phyloP scores from a whole-genome alignment of 73 alveolate species.

The Paramecium sonneborni region DNA sequence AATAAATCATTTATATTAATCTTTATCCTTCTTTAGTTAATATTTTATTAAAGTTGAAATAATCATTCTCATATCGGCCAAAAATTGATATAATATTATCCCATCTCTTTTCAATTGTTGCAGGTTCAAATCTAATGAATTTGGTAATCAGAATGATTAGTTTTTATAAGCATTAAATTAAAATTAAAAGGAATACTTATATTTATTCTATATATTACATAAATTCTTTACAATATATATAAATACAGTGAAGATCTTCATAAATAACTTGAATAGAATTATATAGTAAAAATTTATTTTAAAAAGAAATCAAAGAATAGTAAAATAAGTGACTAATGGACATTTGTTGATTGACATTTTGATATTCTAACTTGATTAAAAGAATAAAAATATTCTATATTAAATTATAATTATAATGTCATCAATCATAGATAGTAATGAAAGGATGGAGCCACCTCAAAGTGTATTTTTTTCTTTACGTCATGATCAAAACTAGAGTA shows the following conservation, averaged over 20 bases:
- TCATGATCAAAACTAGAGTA: background rate
- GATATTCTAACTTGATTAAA: background rate
- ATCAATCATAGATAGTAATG: background rate
- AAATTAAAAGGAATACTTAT: background rate
- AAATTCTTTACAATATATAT: too few relatives aligned
- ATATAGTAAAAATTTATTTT: too few relatives aligned
- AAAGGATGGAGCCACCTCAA: background rate
- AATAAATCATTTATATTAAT: too few relatives aligned
- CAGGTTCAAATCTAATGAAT: background rate
- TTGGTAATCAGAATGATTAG: background rate
- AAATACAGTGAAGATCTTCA: too few relatives aligned
- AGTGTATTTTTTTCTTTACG: background rate
- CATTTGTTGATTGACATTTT: background rate
- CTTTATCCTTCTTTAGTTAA: background rate
- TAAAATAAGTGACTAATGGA: too few relatives aligned
- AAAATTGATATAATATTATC: background rate
- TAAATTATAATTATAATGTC: background rate
- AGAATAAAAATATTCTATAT: background rate
- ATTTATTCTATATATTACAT: background rate
- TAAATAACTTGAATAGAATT: too few relatives aligned
- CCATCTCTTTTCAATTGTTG: background rate
- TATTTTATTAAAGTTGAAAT: background rate
- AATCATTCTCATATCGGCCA: background rate
- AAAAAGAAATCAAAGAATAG: too few relatives aligned
- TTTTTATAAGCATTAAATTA: background rate